Evolutionary conservation across 2,329 filamentous ascomycete species (phyloP), one percentile per base, ranked within the genome.

Genomic region (Arthrobotrys sphaeroides): DNA sequence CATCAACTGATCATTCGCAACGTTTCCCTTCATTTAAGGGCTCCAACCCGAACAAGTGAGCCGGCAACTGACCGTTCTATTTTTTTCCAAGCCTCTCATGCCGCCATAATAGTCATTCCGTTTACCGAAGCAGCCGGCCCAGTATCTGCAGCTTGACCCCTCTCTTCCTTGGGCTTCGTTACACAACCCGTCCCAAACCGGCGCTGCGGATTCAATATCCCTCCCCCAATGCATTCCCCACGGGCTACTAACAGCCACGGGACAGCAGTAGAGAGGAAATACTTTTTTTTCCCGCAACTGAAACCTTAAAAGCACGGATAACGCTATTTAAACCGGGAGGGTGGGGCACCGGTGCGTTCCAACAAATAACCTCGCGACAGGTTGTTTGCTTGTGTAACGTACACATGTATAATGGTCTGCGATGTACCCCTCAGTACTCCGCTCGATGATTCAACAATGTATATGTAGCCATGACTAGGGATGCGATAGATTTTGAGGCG

Each of bases 281-380:
- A n/a, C n/a, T n/a, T 12, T 33, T n/a, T 24, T 55, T 22, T 24
- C 10, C 16, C 28, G 18, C 51, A 22, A 38, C 1, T 22, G 5
- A 38, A 55, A 2, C 31, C 16, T 55, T 13, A 18, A 20, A 24
- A 26, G 28, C 31, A 22, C 4, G 6, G 49, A 18, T 13, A 26
- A 26, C n/a, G 16, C 33, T 7, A 20, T 10, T 31, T 45, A 4
- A 33, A 16, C 28, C 12, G 5, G 12, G 22, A 16, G 22, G 28
- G 45, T 53, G 42, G 51, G 51, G 51, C 18, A 38, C 31, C 31
- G 51, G 18, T 47, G 31, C 55, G 7, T 68, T 62, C 45, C 38
- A 57, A 57, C 70, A 62, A 74, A 74, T 74, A 59, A 68, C 62
- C 70, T 57, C 18, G 62, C 70, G 62, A 74, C 62, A 74, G 55